Base-by-base conservation (phyloP, 1,139 yeast species). In the Lodderomyces beijingensis region DNA sequence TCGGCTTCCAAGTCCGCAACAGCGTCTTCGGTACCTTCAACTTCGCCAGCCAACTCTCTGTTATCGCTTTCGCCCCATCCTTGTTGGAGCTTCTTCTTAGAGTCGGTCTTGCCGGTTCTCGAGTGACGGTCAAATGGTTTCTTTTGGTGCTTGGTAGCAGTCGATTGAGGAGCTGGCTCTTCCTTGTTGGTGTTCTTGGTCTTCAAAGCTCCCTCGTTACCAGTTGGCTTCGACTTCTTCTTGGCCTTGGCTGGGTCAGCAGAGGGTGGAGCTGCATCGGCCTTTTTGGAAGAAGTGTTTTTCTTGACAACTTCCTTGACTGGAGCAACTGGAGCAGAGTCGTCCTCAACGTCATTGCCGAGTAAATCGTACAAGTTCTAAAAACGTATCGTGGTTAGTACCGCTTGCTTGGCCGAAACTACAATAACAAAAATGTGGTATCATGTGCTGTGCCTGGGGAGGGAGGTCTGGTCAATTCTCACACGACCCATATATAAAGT, bases 121-220 rank as follows among this genome's bases (percentile, higher is more conserved):
- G 89, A 78, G 61, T 81, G 93, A 70, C 94, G 93, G 73, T 83
- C 93, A 46, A 66, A 55, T 56, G 79, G 77, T 58, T 68, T 74
- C 69, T 77, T 79, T 58, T 70, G 63, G 69, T 75, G 83, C 51
- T 73, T 70, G 43, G 73, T 48, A 30, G 70, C 62, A 39, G 74
- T 67, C 29, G 69, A 42, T 30, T 74, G 64, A 58, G 86, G 79
- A 41, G 72, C 81, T 44, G 77, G 69, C 47, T 74, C 75, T 39
- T 73, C 61, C 59, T 65, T 78, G 89, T 89, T 89, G 71, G 79
- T 77, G 57, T 63, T 55, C 72, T 77, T 80, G 76, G 71, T 78
- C 67, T 75, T 83, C 63, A 80, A 67, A 45, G 94, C 95, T 53
- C 87, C 95, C 57, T 88, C 96, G 72, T 87, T 89, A 62, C 95